Base-by-base conservation (phyloP, 78 protist genomes). In the Cyanophora paradoxa region DNA sequence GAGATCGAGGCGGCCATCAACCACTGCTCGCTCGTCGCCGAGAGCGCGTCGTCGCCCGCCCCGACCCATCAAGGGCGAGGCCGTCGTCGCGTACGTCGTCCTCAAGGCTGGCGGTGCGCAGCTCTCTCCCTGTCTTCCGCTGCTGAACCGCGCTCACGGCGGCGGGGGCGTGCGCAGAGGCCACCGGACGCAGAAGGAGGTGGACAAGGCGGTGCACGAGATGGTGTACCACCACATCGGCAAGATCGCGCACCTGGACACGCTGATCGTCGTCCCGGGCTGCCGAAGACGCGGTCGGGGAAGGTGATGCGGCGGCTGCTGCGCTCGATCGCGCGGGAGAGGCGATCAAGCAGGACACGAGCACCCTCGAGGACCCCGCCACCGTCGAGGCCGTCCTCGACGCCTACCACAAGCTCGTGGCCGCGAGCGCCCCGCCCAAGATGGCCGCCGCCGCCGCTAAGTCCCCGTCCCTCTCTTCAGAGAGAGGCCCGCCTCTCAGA, bases 11-110 rank as follows among this genome's bases (percentile, higher is more conserved):
- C 71, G 33, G 95, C 90, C 68, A 85, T 22, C 82, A 63, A 16
- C 70, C 19, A 31, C 57, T 41, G 58, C 31, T 3, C 54, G 56
- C 40, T 11, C 46, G 37, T 48, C 44, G 90, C 92, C 2, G 97
- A 93, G 64, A 76, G 90, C 11, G 97, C 97, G 90, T 80, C 16
- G 90, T 91, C 20, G 94, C 90, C 11, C 31, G 46, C 52, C 93
- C 93, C 20, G 92, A 93, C 61, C 90, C 83, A 39, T 93, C 76
- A 93, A 87, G 85, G 97, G 95, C 57, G 76, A 92, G 54, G 80
- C 57, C 54, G 78, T 92, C 41, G 79, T 78, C 31, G 90, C 82
- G n/a, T 86, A 77, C 64, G 83, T 74, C 19, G 69, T 67, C 5
- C 75, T 83, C 57, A 85, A 83, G 58, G 76, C 81, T 4, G 89